Conservation (phyloP, 2,329 filamentous ascomycete genomes). For the Penicillium sp. region DNA sequence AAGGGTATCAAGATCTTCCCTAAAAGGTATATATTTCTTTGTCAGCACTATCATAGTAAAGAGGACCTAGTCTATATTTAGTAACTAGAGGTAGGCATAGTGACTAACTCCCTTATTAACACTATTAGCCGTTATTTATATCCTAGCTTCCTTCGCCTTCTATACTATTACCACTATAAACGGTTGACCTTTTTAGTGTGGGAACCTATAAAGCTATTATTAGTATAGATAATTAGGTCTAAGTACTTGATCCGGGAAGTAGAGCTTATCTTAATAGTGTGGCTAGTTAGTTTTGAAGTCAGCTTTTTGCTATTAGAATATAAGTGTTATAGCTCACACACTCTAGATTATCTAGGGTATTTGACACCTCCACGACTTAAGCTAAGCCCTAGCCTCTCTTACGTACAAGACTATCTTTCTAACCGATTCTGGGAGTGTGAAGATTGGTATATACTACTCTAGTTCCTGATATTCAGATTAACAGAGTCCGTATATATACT, state of each 20-base stretch:
- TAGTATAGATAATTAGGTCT: constrained; percentile 1
- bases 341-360: background rate
- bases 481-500: background rate
- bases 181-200: background rate
- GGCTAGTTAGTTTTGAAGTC: background rate
- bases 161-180: constrained; percentile 1
- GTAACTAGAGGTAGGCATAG: background rate
- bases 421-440: background rate
- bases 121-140: background rate
- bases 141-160: constrained; percentile 1
- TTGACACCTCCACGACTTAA: background rate
- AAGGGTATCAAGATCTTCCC: too few species aligned
- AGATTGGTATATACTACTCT: background rate
- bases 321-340: background rate
- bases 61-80: background rate
- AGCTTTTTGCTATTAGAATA: background rate
- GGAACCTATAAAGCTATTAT: constrained; percentile 1
- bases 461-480: background rate
- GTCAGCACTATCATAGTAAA: background rate
- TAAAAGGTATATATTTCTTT: too few species aligned
- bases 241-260: constrained; percentile 1
- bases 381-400: background rate
- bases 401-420: background rate
- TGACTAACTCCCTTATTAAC: background rate
- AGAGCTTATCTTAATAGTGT: background rate